These are phyloP conservation scores for Acer campestre DNA, from an alignment of 345 rosid genomes.

Conservation along the genomic window DNA sequence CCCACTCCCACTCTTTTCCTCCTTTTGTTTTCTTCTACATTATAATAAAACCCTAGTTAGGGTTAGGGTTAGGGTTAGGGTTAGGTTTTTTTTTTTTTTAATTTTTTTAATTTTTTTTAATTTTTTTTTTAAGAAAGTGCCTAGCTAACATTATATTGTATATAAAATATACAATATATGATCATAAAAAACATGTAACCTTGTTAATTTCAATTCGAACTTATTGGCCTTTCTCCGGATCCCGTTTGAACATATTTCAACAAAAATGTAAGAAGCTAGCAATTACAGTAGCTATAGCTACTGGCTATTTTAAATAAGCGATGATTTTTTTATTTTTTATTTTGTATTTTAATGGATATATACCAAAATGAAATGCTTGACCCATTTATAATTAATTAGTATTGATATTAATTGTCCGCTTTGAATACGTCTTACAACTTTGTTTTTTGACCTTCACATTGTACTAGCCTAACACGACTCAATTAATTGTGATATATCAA, in stretches of 20 bases:
- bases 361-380: too few species aligned
- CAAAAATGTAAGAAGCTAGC: not conserved
- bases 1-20: not conserved
- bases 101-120: too few species aligned
- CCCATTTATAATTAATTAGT: too few species aligned
- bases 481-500: too few species aligned
- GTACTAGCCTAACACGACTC: too few species aligned
- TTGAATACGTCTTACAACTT: too few species aligned
- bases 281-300: not conserved
- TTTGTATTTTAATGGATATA: not conserved
- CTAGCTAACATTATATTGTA: too few species aligned
- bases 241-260: slow-evolving; percentile 12
- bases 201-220: not conserved
- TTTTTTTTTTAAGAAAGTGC: slow-evolving; percentile 3
- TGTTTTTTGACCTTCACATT: too few species aligned
- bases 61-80: slow-evolving; percentile 26
- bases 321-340: not conserved
- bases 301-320: not conserved
- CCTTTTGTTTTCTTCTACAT: slow-evolving; percentile 22
- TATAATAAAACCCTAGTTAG: slow-evolving; percentile 3
- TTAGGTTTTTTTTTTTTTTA: slow-evolving; percentile 18
- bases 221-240: slow-evolving; percentile 10
- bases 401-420: too few species aligned
- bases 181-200: not conserved
- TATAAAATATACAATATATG: not conserved